Conservation (phyloP, 768 basidiomycete genomes). For the Boletus tylopilopsis region DNA sequence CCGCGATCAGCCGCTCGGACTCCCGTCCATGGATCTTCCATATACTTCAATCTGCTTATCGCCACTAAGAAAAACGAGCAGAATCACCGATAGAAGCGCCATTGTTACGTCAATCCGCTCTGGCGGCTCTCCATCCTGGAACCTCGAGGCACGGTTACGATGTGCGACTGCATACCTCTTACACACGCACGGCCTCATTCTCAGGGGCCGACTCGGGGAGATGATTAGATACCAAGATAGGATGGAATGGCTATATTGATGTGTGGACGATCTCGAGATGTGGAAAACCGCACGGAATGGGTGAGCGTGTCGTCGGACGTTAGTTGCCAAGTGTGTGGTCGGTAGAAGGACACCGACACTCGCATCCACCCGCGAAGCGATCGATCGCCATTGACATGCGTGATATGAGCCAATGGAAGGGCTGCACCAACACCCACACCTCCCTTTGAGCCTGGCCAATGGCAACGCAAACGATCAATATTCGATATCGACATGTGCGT, state of each 20-base stretch:
- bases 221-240: too few species aligned
- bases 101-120: slow-evolving; percentile 9
- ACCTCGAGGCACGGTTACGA: slow-evolving; percentile 14
- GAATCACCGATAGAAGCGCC: slow-evolving; percentile 7
- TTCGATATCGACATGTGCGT: neutral
- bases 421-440: neutral
- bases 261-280: neutral
- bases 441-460: too few species aligned
- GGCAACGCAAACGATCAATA: too few species aligned
- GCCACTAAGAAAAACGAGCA: neutral
- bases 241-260: slow-evolving; percentile 2
- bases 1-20: slow-evolving; percentile 8
- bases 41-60: slow-evolving; percentile 6
- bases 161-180: too few species aligned
- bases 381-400: neutral
- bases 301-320: neutral
- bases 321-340: neutral
- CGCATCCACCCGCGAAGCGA: neutral
- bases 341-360: neutral
- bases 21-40: neutral
- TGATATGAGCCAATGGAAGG: neutral
- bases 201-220: slow-evolving; percentile 1
- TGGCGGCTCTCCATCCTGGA: slow-evolving; percentile 3
- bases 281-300: neutral
- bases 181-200: neutral